A percentile compares a stretch with the other conserved stretches of the same genome.
phyloP scores from a whole-genome alignment of 768 basidiomycete species.

The Kwoniella bestiolae region DNA sequence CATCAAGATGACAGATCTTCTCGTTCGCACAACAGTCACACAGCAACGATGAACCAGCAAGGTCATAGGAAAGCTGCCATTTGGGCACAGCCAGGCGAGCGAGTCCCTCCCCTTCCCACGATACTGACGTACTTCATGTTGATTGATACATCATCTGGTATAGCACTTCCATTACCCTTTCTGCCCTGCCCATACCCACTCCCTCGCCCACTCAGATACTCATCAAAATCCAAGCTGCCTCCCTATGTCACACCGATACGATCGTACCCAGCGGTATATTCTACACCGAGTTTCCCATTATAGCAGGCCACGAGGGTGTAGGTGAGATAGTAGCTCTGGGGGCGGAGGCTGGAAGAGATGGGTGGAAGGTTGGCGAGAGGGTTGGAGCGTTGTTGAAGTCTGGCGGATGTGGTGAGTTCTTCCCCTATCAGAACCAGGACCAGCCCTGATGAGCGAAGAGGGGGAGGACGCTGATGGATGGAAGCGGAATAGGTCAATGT shows the following conservation, averaged over 20 bases:
- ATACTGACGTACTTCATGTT: too few species aligned
- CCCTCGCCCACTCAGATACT: slow-evolving; percentile 10
- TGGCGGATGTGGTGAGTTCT: slow-evolving; percentile 6
- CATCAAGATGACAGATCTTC: too few species aligned
- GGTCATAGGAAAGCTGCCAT: neutral
- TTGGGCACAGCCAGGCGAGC: neutral
- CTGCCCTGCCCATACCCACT: slow-evolving; percentile 5
- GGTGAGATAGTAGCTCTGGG: slow-evolving; percentile 20
- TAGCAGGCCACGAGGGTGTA: slow-evolving; percentile 26
- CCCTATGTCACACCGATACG: slow-evolving; percentile 28
- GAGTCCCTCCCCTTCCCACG: too few species aligned
- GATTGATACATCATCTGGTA: too few species aligned
- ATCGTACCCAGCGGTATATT: neutral
- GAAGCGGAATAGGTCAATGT: neutral
- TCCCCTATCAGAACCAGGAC: neutral
- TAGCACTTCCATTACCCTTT: neutral
- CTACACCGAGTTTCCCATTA: slow-evolving; percentile 5
- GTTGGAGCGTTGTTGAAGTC: slow-evolving; percentile 2
- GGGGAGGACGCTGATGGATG: neutral
- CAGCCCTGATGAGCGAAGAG: neutral
- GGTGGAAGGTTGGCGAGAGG: slow-evolving; percentile 8
- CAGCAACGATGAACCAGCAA: neutral
- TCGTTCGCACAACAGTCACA: neutral
- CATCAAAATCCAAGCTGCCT: slow-evolving; percentile 23
- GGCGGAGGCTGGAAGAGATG: neutral